Base-by-base conservation (phyloP, 2,329 filamentous ascomycete species). In the Venturia effusa region DNA sequence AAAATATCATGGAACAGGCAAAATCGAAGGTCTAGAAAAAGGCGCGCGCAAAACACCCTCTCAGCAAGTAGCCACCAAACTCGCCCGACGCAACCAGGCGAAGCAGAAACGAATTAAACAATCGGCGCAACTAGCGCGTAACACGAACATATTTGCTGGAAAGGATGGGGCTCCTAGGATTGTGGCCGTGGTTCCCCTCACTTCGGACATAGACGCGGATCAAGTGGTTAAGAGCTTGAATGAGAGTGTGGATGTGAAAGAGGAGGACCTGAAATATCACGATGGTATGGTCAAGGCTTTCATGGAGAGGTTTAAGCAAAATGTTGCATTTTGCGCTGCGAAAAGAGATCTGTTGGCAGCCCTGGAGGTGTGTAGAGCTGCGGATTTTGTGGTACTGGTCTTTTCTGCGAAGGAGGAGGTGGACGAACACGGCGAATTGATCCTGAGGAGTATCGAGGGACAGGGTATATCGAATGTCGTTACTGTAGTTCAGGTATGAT, bases 11-110 rank as follows among this genome's bases (percentile, higher is more conserved):
- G 45, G 6, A 27, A 43, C 67, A 94, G 90, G 92, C 73, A 94
- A 94, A 76, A 83, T 93, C 61, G 87, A 86, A 70, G 73, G 81
- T 64, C 79, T 84, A 71, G 89, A 96, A 72, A 85, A 83, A 70
- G 87, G 88, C 66, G 81, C 81, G 70, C 86, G 93, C 72, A 95
- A 90, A 76, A 96, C 93, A 19, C 90, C 90, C 64, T 91, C 96
- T 75, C 94, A 99, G 75, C 91, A 96, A 78, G 85, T 97, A 78
- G 93, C 97, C 90, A 96, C 92, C 65, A 99, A 97, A 78, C 84
- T 99, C 74, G 92, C 96, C 76, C 88, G 94, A 66, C 87, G 91
- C 70, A 97, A 99, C 76, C 91, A 96, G 79, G 90, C 91, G 69
- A 93, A 93, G 76, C 94, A 99, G 80, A 87, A 88, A 75, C 89